phyloP scores from a whole-genome alignment of 2,329 filamentous ascomycete genomes.

The Penicillium rolfsii region DNA sequence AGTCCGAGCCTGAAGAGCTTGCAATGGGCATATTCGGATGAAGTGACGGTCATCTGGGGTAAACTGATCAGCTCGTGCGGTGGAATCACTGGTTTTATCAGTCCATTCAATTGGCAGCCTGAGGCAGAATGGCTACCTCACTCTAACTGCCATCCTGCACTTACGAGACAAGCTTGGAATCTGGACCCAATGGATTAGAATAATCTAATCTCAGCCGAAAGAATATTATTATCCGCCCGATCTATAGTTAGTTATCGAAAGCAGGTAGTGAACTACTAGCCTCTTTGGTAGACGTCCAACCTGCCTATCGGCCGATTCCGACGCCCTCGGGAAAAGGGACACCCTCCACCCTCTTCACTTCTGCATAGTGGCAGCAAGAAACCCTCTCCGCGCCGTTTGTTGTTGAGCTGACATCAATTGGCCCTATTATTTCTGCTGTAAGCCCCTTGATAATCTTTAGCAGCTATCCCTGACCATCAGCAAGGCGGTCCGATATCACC shows the following conservation, averaged over 20 bases:
- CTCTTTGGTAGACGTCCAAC: conserved; percentile 3
- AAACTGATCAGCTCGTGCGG: neutral
- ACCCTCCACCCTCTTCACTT: conserved; percentile 18
- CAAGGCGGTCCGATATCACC: neutral
- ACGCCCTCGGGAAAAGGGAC: conserved; percentile 28
- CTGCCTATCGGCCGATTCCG: conserved; percentile 32
- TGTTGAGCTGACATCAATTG: conserved; percentile 3
- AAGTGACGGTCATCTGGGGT: neutral
- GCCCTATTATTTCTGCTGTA: neutral
- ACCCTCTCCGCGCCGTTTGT: neutral
- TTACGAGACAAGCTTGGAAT: neutral
- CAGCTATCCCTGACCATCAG: neutral
- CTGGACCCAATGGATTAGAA: neutral
- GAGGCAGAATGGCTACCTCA: neutral
- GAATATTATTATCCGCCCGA: conserved; percentile 8
- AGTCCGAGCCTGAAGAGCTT: neutral
- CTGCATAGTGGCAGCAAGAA: conserved; percentile 7
- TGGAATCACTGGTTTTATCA: neutral
- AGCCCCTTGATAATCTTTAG: neutral
- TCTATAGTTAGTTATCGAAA: neutral
- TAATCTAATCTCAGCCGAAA: neutral
- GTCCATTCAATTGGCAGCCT: neutral
- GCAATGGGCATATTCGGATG: neutral
- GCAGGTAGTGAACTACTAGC: conserved; percentile 4
- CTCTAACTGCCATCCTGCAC: neutral